Evolutionary conservation across 768 basidiomycete species (phyloP).

Genomic region (Lactarius akahatsu): DNA sequence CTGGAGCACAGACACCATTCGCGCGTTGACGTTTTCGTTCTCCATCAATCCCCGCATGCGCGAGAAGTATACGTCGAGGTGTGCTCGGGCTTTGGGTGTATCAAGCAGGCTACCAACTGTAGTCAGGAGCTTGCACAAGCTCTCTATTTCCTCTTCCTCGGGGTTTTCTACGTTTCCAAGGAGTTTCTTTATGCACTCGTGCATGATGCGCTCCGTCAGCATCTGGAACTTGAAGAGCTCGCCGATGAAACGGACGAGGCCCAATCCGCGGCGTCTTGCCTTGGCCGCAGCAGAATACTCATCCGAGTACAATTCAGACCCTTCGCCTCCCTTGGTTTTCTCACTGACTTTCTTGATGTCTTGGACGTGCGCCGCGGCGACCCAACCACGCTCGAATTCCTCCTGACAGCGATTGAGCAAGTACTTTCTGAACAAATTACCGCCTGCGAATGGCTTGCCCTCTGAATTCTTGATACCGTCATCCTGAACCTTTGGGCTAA

Average conservation of each 20-base stretch:
- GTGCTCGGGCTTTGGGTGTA: constrained; percentile 71
- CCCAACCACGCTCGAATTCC: constrained; percentile 96
- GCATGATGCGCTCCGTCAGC: constrained; percentile 97
- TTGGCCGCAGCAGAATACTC: constrained; percentile 96
- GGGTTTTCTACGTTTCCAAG: constrained; percentile 90
- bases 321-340: constrained; percentile 38
- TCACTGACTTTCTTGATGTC: constrained; percentile 54
- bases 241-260: constrained; percentile 96
- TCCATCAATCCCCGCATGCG: constrained; percentile 83
- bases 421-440: constrained; percentile 95
- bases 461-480: constrained; percentile 78
- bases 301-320: constrained; percentile 82
- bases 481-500: constrained; percentile 85
- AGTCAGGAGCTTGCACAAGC: constrained; percentile 85
- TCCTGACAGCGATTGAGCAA: constrained; percentile 95
- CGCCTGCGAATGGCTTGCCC: constrained; percentile 86
- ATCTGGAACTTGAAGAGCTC: constrained; percentile 98
- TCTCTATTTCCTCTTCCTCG: constrained; percentile 97
- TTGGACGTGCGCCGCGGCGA: constrained; percentile 76
- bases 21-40: constrained; percentile 71
- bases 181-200: constrained; percentile 95
- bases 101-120: constrained; percentile 90
- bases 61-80: constrained; percentile 91
- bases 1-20: constrained; percentile 95
- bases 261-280: constrained; percentile 94